A percentile compares a stretch with the other conserved stretches of the same genome.
These are phyloP conservation scores for Phytophthora sp. DNA, from an alignment of 352 stramenopile species.

Conservation along the genomic window DNA sequence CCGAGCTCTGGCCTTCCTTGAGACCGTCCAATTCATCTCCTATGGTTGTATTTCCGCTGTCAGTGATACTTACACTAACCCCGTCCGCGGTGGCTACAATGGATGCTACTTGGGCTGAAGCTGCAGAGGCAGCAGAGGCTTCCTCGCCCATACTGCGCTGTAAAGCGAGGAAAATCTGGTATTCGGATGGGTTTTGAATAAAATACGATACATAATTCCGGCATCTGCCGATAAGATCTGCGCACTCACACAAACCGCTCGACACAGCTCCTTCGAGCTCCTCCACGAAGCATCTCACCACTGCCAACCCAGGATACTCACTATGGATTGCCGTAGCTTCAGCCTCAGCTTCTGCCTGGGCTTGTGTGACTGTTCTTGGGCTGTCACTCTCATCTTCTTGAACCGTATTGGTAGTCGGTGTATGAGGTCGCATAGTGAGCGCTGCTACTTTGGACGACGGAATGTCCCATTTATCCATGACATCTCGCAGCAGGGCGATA, in stretches of 20 bases:
- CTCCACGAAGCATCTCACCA: slow-evolving; percentile 77
- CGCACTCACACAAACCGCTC: slow-evolving; percentile 63
- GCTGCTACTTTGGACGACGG: slow-evolving; percentile 68
- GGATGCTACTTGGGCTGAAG: slow-evolving; percentile 24
- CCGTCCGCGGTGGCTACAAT: slow-evolving; percentile 38
- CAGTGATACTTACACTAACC: slow-evolving; percentile 35
- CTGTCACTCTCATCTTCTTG: slow-evolving; percentile 38
- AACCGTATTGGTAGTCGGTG: slow-evolving; percentile 23
- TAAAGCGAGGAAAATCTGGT: slow-evolving; percentile 82
- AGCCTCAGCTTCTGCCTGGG: slow-evolving; percentile 31
- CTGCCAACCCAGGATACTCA: slow-evolving; percentile 65
- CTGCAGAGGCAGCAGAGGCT: slow-evolving; percentile 29
- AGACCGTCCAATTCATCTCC: slow-evolving; percentile 27
- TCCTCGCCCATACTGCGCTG: slow-evolving; percentile 67
- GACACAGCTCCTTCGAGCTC: slow-evolving; percentile 64
- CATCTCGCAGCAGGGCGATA: slow-evolving; percentile 74
- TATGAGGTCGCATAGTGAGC: slow-evolving; percentile 65
- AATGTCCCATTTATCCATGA: slow-evolving; percentile 89
- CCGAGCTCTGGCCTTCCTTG: slow-evolving; percentile 20
- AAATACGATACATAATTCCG: slow-evolving; percentile 86
- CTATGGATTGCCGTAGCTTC: slow-evolving; percentile 57
- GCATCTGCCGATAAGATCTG: slow-evolving; percentile 63
- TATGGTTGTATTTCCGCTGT: slow-evolving; percentile 19
- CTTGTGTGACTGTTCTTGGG: slow-evolving; percentile 18
- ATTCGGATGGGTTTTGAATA: slow-evolving; percentile 84